phyloP scores from a whole-genome alignment of 768 basidiomycete species.

The Boletus barrowsii region DNA sequence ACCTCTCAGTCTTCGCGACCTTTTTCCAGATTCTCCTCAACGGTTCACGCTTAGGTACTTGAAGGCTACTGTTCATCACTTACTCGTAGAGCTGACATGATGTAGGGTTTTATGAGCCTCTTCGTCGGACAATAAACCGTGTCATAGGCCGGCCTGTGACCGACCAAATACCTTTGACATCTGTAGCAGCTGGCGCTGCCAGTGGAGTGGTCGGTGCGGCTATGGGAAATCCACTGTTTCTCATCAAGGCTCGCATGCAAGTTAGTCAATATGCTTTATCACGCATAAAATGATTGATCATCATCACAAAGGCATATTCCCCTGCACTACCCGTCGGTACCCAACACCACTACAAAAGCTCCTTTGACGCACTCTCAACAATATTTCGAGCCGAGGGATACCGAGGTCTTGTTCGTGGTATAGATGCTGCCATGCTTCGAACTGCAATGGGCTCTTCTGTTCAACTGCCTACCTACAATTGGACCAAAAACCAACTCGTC shows the following conservation, averaged over 20 bases:
- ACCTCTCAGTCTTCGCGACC: constrained; percentile 1
- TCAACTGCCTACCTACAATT: constrained; percentile 94
- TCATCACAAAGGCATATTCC: constrained; percentile 74
- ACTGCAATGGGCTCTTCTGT: constrained; percentile 96
- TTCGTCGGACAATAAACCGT: constrained; percentile 69
- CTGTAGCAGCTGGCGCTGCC: constrained; percentile 80
- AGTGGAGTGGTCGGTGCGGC: constrained; percentile 88
- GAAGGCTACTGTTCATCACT: background rate
- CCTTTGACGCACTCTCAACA: constrained; percentile 74
- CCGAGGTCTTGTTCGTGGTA: constrained; percentile 82
- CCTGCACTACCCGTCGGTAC: constrained; percentile 91
- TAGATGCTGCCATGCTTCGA: constrained; percentile 89
- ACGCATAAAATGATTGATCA: background rate
- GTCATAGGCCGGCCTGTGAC: constrained; percentile 59
- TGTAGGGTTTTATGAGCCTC: constrained; percentile 95
- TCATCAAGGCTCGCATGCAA: constrained; percentile 98
- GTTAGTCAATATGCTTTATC: constrained; percentile 31
- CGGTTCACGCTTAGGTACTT: constrained; percentile 78
- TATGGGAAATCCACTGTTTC: constrained; percentile 86
- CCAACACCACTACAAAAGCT: constrained; percentile 87
- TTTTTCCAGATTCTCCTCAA: constrained; percentile 76
- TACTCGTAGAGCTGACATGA: constrained; percentile 12
- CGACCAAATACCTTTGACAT: constrained; percentile 71
- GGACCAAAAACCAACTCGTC: constrained; percentile 81
- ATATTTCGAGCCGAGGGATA: constrained; percentile 77